Evolutionary conservation across 768 basidiomycete genomes (phyloP).

Genomic region (Suillus spraguei): DNA sequence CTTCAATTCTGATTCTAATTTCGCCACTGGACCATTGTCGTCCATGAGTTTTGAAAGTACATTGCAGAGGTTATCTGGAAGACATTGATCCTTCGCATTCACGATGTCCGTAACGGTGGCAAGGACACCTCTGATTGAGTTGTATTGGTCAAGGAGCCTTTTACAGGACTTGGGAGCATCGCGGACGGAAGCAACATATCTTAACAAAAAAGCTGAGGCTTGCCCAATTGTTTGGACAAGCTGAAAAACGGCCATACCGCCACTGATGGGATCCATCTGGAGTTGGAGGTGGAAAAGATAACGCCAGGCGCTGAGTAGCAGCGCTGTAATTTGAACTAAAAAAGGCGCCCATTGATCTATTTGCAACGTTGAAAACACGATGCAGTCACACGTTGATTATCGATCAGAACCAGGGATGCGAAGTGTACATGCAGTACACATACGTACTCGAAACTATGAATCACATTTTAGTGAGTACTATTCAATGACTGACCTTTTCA

Average conservation of each 20-base stretch:
- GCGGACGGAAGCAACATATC: constrained; percentile 5
- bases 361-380: too few species aligned
- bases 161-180: neutral
- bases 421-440: too few species aligned
- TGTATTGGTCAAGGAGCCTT: neutral
- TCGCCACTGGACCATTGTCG: neutral
- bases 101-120: neutral
- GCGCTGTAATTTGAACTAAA: neutral
- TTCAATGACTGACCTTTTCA: too few species aligned
- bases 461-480: too few species aligned
- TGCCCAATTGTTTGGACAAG: neutral
- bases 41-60: neutral
- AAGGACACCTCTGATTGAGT: neutral
- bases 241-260: constrained; percentile 1
- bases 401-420: too few species aligned
- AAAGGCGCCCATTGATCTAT: neutral
- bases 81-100: neutral
- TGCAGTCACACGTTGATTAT: too few species aligned
- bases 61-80: neutral
- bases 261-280: constrained; percentile 5
- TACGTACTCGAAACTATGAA: too few species aligned
- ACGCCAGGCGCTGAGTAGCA: too few species aligned
- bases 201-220: neutral
- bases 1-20: neutral
- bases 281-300: too few species aligned